Evolutionary conservation across 345 rosid genomes (phyloP), one percentile per base, ranked within the genome.

Genomic region (Pelargonium nanum): DNA sequence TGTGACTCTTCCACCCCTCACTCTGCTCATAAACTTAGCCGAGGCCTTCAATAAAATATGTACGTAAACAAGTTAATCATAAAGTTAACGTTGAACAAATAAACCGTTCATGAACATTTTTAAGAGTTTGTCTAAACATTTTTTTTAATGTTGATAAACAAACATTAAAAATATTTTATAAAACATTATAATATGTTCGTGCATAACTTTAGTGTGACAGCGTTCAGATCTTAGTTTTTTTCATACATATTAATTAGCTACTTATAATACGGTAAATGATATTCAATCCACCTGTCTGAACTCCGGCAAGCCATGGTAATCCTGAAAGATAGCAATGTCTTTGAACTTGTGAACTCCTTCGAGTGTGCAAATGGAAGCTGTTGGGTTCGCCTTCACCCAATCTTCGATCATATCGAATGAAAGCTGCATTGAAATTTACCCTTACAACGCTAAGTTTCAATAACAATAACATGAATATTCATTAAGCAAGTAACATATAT

Each of bases 301-400:
- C 68, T 79, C 71, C 16, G 65, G 68, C 50, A 86, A 71, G 68
- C 98, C 98, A 55, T 88, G 91, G 64, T 92, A 92, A 54, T 92
- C 98, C 69, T 92, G 98, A 58, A 78, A 92, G 55, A 6, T 83
- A 15, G 98, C 92, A 23, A 83, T 72, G 58, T 86, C 84, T 62
- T 65, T 76, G 68, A 92, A 86, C 63, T 63, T 65, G 19, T 74
- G 66, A 59, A 72, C 68, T 55, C 96, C 98, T 57, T 83, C 87
- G 10, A 66, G 25, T 2, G 86, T 86, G 71, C 96, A 91, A 55
- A 91, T 76, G 59, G 98, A 88, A 53, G 92, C 92, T 5, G 64
- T 0, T 6, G 95, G 93, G 57, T 91, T 80, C 19, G 75, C 73
- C 68, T 26, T 70, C 24, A 88, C 71, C 98, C 98, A 91, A 15